Conservation (phyloP, 2,329 filamentous ascomycete genomes). For the Nannizzia gypsea region DNA sequence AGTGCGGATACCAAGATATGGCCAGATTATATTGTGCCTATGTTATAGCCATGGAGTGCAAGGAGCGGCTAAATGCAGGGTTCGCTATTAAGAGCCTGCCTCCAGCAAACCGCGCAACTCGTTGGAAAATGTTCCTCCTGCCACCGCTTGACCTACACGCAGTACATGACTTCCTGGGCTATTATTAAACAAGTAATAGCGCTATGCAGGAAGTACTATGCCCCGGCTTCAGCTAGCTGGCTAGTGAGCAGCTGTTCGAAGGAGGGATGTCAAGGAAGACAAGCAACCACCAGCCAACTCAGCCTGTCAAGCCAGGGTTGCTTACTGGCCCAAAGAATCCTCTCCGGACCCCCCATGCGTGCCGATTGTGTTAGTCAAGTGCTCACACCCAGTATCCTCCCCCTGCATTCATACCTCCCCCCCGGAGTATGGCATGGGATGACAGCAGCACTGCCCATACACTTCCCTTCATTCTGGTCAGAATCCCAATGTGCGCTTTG, state of each 20-base stretch:
- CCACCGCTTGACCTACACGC: no score
- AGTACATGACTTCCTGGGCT: no score
- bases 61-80: not conserved
- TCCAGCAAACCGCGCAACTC: not conserved
- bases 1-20: not conserved
- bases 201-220: no score
- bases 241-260: no score
- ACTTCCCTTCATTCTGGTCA: not conserved
- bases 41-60: not conserved
- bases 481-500: not conserved
- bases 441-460: not conserved
- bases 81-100: not conserved
- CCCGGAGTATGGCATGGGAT: not conserved
- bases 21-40: not conserved
- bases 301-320: not conserved
- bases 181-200: not conserved
- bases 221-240: no score
- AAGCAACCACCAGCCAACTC: not conserved
- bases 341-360: not conserved
- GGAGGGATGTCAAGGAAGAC: no score
- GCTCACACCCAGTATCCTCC: not conserved
- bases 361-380: not conserved
- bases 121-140: not conserved
- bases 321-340: not conserved
- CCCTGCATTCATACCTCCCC: not conserved